phyloP scores from a whole-genome alignment of 2,329 filamentous ascomycete species.

The Cladosporium sp. region DNA sequence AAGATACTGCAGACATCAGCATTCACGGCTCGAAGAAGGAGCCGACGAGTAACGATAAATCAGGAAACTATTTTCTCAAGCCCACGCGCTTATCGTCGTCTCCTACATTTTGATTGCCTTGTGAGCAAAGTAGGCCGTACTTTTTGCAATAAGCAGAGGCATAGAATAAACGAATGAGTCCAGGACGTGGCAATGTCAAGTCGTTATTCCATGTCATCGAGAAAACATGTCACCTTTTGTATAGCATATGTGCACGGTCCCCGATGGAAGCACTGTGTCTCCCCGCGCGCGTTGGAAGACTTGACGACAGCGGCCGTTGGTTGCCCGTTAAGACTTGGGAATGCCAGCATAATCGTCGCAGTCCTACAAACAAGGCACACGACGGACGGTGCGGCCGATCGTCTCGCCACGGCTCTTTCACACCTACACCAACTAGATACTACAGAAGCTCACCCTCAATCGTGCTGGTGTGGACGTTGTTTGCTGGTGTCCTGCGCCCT shows the following conservation, averaged over 20 bases:
- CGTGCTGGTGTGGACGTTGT: not conserved
- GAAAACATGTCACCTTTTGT: not conserved
- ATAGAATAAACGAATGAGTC: too few species aligned
- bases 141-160: not conserved
- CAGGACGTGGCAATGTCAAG: not conserved
- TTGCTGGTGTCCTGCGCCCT: not conserved
- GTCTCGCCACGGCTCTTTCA: not conserved
- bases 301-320: conserved; percentile 6
- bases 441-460: not conserved
- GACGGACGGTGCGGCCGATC: not conserved
- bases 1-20: not conserved
- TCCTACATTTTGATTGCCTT: not conserved
- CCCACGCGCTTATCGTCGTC: not conserved
- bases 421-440: not conserved
- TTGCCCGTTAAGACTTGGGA: not conserved
- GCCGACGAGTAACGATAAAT: not conserved
- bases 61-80: not conserved
- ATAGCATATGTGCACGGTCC: not conserved
- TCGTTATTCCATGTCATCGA: not conserved
- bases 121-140: not conserved
- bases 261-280: not conserved
- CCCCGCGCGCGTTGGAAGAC: conserved; percentile 4
- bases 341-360: not conserved
- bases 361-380: not conserved
- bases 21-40: not conserved